A percentile compares a stretch with the other conserved stretches of the same genome.
phyloP scores from a whole-genome alignment of 306 rosid genomes.

The Quercus glauca region DNA sequence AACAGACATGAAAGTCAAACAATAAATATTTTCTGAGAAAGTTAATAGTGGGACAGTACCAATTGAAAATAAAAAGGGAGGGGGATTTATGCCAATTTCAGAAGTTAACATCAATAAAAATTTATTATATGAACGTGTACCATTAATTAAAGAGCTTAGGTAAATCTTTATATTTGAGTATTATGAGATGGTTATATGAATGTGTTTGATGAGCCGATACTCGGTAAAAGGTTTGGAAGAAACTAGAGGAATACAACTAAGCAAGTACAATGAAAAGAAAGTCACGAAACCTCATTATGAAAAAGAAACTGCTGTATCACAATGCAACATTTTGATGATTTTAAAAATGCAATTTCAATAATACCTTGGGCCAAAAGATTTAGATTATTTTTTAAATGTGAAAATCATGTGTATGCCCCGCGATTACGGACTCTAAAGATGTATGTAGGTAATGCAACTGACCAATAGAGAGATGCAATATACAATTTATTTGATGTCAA shows the following conservation, averaged over 20 bases:
- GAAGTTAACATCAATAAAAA: neutral
- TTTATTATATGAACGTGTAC: neutral
- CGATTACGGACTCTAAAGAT: neutral
- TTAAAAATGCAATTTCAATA: too few relatives aligned
- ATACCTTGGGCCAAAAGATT: too few relatives aligned
- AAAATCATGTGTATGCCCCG: too few relatives aligned
- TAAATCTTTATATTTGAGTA: neutral
- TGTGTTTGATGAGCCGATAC: neutral
- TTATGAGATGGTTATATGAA: neutral
- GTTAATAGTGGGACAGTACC: neutral
- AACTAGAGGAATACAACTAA: neutral
- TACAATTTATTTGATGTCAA: neutral
- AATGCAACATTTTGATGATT: too few relatives aligned
- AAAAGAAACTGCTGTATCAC: neutral
- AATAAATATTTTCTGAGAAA: neutral
- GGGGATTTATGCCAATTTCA: neutral
- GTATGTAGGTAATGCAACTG: neutral
- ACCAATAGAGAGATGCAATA: neutral
- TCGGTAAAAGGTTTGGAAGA: neutral
- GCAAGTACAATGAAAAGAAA: neutral
- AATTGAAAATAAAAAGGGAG: neutral
- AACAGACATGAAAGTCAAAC: neutral
- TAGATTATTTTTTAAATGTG: too few relatives aligned
- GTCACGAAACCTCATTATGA: neutral
- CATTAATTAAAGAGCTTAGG: neutral